Conservation (phyloP, 352 stramenopile genomes). For the Phytopythium vexans region DNA sequence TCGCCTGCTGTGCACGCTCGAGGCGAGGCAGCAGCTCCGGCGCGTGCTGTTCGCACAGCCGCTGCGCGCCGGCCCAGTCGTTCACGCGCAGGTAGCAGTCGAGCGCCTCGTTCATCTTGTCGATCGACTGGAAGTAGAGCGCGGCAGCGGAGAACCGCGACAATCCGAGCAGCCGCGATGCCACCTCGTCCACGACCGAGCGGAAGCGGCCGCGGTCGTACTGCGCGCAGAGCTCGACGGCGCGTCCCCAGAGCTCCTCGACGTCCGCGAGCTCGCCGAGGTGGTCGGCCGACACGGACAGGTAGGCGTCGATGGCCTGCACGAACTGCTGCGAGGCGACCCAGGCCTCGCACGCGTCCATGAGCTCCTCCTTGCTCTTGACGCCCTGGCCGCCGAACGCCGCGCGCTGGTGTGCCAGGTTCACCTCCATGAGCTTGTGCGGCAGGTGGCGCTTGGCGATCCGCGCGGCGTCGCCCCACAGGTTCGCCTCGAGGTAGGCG, state of each 20-base stretch:
- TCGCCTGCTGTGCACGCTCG: slow-evolving; percentile 79
- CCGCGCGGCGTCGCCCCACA: slow-evolving; percentile 89
- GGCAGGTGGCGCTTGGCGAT: slow-evolving; percentile 90
- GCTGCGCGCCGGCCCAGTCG: slow-evolving; percentile 74
- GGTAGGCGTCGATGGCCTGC: slow-evolving; percentile 91
- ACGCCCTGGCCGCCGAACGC: slow-evolving; percentile 68
- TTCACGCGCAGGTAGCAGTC: slow-evolving; percentile 80
- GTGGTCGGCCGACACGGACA: slow-evolving; percentile 78
- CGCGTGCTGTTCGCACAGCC: slow-evolving; percentile 75
- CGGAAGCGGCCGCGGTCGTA: slow-evolving; percentile 87
- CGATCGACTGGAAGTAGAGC: slow-evolving; percentile 85
- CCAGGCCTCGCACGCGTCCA: slow-evolving; percentile 86
- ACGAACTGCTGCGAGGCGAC: slow-evolving; percentile 88
- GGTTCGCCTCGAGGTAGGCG: slow-evolving; percentile 77
- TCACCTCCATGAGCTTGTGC: slow-evolving; percentile 91
- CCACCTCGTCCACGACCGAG: slow-evolving; percentile 88
- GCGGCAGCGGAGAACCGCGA: slow-evolving; percentile 85
- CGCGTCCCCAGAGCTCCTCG: slow-evolving; percentile 87
- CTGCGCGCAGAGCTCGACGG: slow-evolving; percentile 86
- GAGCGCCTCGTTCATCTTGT: slow-evolving; percentile 92
- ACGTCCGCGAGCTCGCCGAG: slow-evolving; percentile 66
- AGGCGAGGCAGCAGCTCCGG: slow-evolving; percentile 76
- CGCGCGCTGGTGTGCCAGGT: slow-evolving; percentile 78
- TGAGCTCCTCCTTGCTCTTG: slow-evolving; percentile 78
- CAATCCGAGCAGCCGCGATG: slow-evolving; percentile 74